Evolutionary conservation across 257 asterid genomes (phyloP), one percentile per base, ranked within the genome.

Genomic region (Solanum bukasovii): DNA sequence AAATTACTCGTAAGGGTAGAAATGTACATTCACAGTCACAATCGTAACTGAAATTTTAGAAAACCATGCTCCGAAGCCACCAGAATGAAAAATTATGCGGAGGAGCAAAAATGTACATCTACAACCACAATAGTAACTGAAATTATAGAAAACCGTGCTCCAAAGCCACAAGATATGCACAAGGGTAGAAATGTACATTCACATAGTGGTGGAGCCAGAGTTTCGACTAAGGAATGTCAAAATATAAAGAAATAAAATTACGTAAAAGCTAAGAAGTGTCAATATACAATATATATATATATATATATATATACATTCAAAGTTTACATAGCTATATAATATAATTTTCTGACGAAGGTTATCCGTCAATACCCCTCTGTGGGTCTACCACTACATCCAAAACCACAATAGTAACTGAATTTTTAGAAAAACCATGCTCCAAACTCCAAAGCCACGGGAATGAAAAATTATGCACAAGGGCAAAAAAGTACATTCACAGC

Each of bases 181-280:
- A 52, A 16, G 23, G 23, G 63, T 16, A 52, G 23, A 52, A 52
- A 52, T 52, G 63, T 2, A 52, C 63, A 16, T 44, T 44, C 52
- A 44, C 52, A 44, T 4, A 13, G 1, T 14, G 61, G 0, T 5
- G 21, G 1, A 49, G 21, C 23, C 1, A 49, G 1, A 49, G 3
- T 49, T 49, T 49, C 3, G 1, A 49, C 1, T 49, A 49, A 49
- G 7, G 0, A 0, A 0, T 46, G 4, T 46, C 18, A 46, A 13
- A 46, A 46, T 46, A 46, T 46, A 46, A 46, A 46, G 0, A 46
- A 46, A 13, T 46, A 46, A 46, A 49, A 49, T 49, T 49, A 6
- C 21, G 0, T 49, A 14, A 14, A 14, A 49, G 7, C 8, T 49
- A 49, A 49, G 7, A 0, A 0, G 9, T 44, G 5, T 44, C 52